A percentile compares a stretch with the other conserved stretches of the same genome.
These are phyloP conservation scores for Neofusicoccum laricinum DNA, from an alignment of 2,329 filamentous ascomycete species.

Conservation along the genomic window DNA sequence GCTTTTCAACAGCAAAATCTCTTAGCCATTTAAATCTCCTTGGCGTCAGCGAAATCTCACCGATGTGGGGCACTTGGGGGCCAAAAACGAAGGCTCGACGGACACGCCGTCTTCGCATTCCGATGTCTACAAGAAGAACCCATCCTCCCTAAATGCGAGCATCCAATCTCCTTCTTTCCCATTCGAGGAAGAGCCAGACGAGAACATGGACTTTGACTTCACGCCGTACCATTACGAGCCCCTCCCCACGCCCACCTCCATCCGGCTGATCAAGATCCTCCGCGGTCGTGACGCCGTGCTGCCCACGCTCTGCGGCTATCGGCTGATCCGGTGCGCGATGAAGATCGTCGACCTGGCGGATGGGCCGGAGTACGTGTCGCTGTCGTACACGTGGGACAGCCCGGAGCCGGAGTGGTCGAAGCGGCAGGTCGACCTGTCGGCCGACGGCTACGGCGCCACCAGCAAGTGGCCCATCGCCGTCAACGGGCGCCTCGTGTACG, in stretches of 20 bases:
- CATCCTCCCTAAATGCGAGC: too few species aligned
- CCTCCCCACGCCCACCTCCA: not conserved
- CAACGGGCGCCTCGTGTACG: not conserved
- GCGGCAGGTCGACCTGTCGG: not conserved
- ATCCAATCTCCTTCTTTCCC: too few species aligned
- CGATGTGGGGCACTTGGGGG: too few species aligned
- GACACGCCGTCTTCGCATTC: too few species aligned
- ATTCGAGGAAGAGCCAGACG: too few species aligned
- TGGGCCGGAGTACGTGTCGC: not conserved
- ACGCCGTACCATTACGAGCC: not conserved
- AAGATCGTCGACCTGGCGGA: not conserved
- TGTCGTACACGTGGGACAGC: slow-evolving; percentile 7
- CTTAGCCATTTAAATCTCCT: too few species aligned
- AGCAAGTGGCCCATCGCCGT: not conserved
- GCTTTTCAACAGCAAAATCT: too few species aligned
- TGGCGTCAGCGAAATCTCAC: too few species aligned
- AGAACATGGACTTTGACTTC: not conserved
- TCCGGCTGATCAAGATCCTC: slow-evolving; percentile 7
- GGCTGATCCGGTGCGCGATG: not conserved
- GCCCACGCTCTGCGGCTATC: not conserved
- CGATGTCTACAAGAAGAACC: too few species aligned
- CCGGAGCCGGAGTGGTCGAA: not conserved
- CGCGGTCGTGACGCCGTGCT: not conserved
- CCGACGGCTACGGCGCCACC: not conserved
- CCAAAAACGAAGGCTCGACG: too few species aligned